Conservation (phyloP, 306 rosid genomes). For the Cucumis cinereus region DNA sequence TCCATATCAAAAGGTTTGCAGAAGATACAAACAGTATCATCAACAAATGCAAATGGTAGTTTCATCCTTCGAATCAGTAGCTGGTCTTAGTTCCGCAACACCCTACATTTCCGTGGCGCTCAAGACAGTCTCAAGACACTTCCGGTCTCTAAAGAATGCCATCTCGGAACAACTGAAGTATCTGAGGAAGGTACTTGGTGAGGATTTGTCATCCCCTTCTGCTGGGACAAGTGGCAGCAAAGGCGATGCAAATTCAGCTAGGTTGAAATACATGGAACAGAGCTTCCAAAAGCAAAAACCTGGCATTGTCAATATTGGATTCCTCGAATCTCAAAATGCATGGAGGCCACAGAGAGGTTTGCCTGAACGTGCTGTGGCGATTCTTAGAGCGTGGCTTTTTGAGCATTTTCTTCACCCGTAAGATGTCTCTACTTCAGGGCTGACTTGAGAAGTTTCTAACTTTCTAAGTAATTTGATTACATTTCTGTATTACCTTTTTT, state of each 20-base stretch:
- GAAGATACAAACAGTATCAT: conserved; percentile 73
- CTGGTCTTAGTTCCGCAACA: conserved; percentile 71
- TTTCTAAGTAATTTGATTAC: background rate
- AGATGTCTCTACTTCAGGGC: conserved; percentile 6
- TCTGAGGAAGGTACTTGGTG: conserved; percentile 32
- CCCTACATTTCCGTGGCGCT: conserved; percentile 65
- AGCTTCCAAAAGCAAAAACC: conserved; percentile 42
- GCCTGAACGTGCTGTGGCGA: conserved; percentile 77
- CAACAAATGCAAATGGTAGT: conserved; percentile 95
- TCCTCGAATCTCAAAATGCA: conserved; percentile 45
- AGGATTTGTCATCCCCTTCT: conserved; percentile 33
- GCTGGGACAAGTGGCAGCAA: conserved; percentile 19
- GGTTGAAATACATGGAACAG: conserved; percentile 40
- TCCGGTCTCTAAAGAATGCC: conserved; percentile 38
- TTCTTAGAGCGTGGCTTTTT: conserved; percentile 88
- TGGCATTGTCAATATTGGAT: conserved; percentile 21
- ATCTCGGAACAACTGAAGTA: conserved; percentile 56
- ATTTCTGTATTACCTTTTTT: background rate
- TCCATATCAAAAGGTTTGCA: conserved; percentile 37
- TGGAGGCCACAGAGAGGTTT: conserved; percentile 97
- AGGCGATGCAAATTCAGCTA: conserved; percentile 22
- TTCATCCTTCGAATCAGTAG: conserved; percentile 72
- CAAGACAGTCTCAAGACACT: conserved; percentile 51
- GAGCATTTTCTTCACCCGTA: conserved; percentile 99
- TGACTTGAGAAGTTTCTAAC: background rate